phyloP scores from a whole-genome alignment of 2,329 filamentous ascomycete genomes.

The Penicillium corylophilum region DNA sequence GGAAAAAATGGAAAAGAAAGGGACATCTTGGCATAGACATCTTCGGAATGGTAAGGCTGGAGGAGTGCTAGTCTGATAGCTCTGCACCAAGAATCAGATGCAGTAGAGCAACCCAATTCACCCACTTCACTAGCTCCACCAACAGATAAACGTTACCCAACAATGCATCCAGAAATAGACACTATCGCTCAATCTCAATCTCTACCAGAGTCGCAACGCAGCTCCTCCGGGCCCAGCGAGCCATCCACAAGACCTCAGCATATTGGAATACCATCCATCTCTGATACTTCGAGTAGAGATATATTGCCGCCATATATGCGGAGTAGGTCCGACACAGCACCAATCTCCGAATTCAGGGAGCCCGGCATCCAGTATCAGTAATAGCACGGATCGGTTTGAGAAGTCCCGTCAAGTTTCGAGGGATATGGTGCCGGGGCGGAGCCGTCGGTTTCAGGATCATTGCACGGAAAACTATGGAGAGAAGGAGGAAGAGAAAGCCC shows the following conservation, averaged over 20 bases:
- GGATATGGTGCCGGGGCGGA: background rate
- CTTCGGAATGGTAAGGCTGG: conserved; percentile 12
- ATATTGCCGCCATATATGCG: background rate
- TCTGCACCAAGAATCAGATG: no score
- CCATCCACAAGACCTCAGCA: background rate
- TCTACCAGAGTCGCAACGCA: background rate
- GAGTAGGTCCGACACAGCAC: background rate
- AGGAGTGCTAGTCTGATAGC: conserved; percentile 4
- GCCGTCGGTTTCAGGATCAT: background rate
- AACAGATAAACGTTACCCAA: background rate
- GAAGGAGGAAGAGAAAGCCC: background rate
- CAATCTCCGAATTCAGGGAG: background rate
- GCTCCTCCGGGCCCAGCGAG: background rate
- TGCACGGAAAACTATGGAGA: background rate
- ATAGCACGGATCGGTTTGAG: background rate
- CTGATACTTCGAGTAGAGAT: background rate
- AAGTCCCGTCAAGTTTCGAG: background rate
- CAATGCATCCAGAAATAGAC: background rate
- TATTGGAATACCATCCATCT: background rate
- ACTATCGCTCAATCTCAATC: background rate
- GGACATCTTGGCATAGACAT: conserved; percentile 8
- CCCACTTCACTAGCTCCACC: no score
- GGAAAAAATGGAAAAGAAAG: conserved; percentile 11
- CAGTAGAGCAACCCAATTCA: no score
- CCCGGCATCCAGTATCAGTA: background rate